phyloP scores from a whole-genome alignment of 106 monocot genomes.

The Posidonia australis region DNA sequence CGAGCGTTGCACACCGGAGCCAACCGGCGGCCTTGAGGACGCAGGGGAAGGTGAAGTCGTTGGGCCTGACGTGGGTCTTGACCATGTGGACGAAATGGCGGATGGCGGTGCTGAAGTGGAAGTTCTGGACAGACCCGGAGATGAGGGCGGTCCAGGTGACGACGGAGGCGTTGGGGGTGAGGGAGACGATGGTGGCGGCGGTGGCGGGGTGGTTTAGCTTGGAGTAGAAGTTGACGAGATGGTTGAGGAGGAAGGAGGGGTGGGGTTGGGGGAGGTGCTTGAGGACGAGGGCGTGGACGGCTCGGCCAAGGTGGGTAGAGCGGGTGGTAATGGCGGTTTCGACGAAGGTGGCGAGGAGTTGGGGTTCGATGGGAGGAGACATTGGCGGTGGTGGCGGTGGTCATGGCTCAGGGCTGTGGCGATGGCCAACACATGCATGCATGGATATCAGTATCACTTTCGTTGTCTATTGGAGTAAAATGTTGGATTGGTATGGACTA shows the following conservation, averaged over 20 bases:
- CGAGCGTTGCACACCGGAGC: constrained; percentile 7
- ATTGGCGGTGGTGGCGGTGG: background rate
- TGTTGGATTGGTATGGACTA: no score
- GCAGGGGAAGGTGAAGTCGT: constrained; percentile 90
- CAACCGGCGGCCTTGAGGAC: constrained; percentile 59
- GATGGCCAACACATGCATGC: background rate
- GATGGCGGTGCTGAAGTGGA: constrained; percentile 39
- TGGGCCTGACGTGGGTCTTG: constrained; percentile 39
- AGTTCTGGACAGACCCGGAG: constrained; percentile 53
- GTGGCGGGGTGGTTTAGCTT: constrained; percentile 58
- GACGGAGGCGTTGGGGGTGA: constrained; percentile 53
- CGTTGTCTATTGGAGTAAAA: no score
- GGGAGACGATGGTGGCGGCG: constrained; percentile 26
- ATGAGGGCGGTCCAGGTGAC: constrained; percentile 77
- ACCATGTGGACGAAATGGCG: constrained; percentile 46
- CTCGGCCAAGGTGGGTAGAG: constrained; percentile 46
- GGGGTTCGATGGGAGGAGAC: constrained; percentile 19
- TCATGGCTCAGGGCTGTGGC: background rate
- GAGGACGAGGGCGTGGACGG: constrained; percentile 41
- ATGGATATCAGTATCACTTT: no score
- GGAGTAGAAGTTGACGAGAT: constrained; percentile 93
- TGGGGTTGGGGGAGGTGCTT: constrained; percentile 30
- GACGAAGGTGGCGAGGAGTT: constrained; percentile 40
- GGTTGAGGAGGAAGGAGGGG: constrained; percentile 71
- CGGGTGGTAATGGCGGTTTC: constrained; percentile 42